Conservation (phyloP, 2,329 filamentous ascomycete genomes). For the Trichoderma sp. region DNA sequence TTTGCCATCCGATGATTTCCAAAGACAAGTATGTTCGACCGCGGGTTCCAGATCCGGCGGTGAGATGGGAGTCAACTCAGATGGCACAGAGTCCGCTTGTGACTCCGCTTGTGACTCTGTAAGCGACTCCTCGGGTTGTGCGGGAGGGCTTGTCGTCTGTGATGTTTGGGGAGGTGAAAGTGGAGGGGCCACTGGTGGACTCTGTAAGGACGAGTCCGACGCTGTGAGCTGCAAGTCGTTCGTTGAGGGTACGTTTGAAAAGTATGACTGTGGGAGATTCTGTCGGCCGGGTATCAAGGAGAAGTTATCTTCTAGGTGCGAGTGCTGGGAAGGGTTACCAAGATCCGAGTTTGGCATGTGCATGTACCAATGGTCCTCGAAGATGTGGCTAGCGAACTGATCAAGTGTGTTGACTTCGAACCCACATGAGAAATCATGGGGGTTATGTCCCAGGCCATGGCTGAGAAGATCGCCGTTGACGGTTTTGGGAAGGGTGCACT, state of each 20-base stretch:
- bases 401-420: constrained; percentile 36
- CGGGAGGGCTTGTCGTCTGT: constrained; percentile 37
- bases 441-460: constrained; percentile 29
- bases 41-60: constrained; percentile 26
- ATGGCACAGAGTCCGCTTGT: constrained; percentile 4
- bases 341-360: neutral
- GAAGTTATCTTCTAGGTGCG: constrained; percentile 3
- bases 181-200: constrained; percentile 33
- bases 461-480: constrained; percentile 25
- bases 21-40: constrained; percentile 41
- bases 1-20: constrained; percentile 35
- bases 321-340: neutral
- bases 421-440: constrained; percentile 35
- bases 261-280: constrained; percentile 13
- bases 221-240: constrained; percentile 32
- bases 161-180: constrained; percentile 36
- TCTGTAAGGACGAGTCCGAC: constrained; percentile 34
- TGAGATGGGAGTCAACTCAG: constrained; percentile 21
- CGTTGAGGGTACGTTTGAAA: constrained; percentile 8
- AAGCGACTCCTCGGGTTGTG: constrained; percentile 33
- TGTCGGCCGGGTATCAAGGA: constrained; percentile 11
- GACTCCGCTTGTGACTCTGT: constrained; percentile 20
- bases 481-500: constrained; percentile 37
- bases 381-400: constrained; percentile 38
- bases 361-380: constrained; percentile 35